These are phyloP conservation scores for Leptographium lundbergii DNA, from an alignment of 2,329 filamentous ascomycete species.

Conservation along the genomic window DNA sequence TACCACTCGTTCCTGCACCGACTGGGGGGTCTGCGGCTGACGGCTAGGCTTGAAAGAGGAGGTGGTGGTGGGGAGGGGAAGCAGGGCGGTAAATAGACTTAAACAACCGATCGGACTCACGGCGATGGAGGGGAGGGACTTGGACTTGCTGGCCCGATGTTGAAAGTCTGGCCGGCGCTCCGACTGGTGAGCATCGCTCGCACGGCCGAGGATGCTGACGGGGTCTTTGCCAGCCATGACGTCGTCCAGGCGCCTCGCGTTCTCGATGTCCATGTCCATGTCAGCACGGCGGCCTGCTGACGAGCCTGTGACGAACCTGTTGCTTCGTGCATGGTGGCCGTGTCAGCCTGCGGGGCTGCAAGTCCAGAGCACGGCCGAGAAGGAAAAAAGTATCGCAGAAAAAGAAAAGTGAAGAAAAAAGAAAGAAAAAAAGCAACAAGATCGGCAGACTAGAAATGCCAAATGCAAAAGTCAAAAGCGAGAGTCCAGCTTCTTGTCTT, in stretches of 20 bases:
- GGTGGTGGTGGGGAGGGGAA: neutral
- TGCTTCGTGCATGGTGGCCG: neutral
- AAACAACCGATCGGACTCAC: neutral
- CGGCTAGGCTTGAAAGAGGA: neutral
- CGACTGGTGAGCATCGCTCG: neutral
- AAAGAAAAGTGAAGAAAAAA: neutral
- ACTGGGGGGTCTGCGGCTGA: neutral
- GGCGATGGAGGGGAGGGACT: neutral
- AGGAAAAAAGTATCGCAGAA: neutral
- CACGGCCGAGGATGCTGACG: neutral
- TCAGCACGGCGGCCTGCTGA: neutral
- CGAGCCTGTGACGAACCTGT: neutral
- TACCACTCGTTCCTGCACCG: neutral
- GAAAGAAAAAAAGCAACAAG: neutral
- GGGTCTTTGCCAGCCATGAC: neutral
- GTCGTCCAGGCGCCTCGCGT: neutral
- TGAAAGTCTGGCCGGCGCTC: neutral
- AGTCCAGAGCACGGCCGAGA: neutral
- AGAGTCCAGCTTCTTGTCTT: no score
- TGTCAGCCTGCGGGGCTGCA: neutral
- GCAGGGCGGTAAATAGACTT: neutral
- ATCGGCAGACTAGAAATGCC: neutral
- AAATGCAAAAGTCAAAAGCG: no score
- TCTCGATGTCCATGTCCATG: neutral
- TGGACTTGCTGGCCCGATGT: neutral